Conservation (phyloP, 2,329 filamentous ascomycete genomes). For the Sporothrix protearum region DNA sequence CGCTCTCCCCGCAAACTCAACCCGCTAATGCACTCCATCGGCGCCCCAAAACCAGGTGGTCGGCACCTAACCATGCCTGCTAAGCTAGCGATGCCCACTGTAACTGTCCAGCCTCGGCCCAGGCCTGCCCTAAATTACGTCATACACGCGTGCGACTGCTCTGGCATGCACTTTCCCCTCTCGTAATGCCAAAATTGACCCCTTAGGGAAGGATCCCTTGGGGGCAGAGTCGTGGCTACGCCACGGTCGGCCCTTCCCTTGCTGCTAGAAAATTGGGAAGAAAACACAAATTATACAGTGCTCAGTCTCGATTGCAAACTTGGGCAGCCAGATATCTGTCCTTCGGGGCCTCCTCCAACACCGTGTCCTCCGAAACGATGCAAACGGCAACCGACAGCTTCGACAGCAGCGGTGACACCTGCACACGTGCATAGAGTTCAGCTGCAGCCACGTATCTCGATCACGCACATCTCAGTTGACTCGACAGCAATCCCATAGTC, state of each 20-base stretch:
- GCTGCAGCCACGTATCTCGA: neutral
- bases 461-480: neutral
- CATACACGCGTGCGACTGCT: slow-evolving; percentile 2
- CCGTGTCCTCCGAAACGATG: neutral
- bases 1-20: neutral
- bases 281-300: neutral
- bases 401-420: neutral
- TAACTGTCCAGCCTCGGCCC: slow-evolving; percentile 7
- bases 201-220: slow-evolving; percentile 8
- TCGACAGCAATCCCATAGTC: neutral
- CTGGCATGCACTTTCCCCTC: slow-evolving; percentile 10
- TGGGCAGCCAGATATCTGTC: neutral
- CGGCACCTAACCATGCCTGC: neutral
- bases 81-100: neutral
- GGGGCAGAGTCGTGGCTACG: neutral
- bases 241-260: neutral
- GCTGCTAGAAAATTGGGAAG: neutral
- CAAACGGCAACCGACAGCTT: neutral
- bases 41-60: neutral
- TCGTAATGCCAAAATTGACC: neutral
- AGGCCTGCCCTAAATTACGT: slow-evolving; percentile 11
- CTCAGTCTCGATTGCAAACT: neutral
- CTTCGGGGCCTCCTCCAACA: neutral
- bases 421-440: neutral
- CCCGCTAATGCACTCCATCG: slow-evolving; percentile 3